A percentile compares a stretch with the other conserved stretches of the same genome.
These are phyloP conservation scores for Solanum ossicruentum DNA, from an alignment of 257 asterid genomes.

Conservation along the genomic window DNA sequence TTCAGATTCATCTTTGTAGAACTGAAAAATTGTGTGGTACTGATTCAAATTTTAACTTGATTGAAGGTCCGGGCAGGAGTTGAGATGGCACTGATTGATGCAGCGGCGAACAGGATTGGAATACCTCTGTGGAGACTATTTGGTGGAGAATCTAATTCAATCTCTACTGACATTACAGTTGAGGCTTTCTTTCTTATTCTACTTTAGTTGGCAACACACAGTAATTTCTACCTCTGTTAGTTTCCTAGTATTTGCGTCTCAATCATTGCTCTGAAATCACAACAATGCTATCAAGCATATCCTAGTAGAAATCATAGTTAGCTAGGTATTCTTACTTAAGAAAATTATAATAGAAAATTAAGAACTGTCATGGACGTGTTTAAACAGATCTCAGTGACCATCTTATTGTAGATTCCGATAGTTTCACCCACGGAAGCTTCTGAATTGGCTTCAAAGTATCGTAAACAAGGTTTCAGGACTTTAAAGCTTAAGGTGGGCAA, in stretches of 20 bases:
- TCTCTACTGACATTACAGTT: conserved; percentile 83
- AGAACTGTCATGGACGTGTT: neutral
- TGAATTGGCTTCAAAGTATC: conserved; percentile 61
- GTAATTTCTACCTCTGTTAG: neutral
- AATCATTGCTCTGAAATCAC: neutral
- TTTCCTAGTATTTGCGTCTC: neutral
- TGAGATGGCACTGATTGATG: conserved; percentile 94
- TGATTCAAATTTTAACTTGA: conserved; percentile 14
- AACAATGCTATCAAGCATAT: neutral
- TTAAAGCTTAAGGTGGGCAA: conserved; percentile 87
- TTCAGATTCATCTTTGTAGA: neutral
- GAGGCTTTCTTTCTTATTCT: conserved; percentile 1
- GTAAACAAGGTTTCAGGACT: conserved; percentile 51
- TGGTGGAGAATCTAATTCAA: conserved; percentile 65
- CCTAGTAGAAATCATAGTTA: neutral
- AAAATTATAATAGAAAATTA: neutral
- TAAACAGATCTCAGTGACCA: neutral
- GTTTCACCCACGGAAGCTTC: conserved; percentile 74
- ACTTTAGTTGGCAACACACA: neutral
- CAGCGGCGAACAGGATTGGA: conserved; percentile 72
- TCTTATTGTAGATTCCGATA: conserved; percentile 57
- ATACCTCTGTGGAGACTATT: conserved; percentile 82
- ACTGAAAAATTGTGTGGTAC: neutral
- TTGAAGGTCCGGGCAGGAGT: conserved; percentile 92
- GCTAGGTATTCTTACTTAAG: neutral